Percentiles rank a stretch among this genome's conserved stretches.
These are phyloP conservation scores for Jimgerdemannia flammicorona DNA, from an alignment of 192 early-diverging fungal species.

Conservation along the genomic window DNA sequence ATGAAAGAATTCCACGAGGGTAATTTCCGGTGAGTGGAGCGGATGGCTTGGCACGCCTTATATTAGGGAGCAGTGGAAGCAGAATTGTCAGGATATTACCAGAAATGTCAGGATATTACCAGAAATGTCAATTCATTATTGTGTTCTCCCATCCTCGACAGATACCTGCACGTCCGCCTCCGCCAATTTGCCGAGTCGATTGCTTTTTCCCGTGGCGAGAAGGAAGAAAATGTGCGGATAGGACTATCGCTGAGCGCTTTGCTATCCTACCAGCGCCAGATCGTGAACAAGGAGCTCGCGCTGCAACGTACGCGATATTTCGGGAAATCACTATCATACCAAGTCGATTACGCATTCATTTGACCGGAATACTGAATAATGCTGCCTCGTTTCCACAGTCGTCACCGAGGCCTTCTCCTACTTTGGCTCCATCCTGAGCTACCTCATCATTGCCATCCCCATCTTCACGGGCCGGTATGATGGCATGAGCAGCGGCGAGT, in stretches of 20 bases:
- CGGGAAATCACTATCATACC: background rate
- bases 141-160: slow-evolving; percentile 3
- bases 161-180: slow-evolving; percentile 66
- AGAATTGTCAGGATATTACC: background rate
- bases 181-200: slow-evolving; percentile 76
- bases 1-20: slow-evolving; percentile 77
- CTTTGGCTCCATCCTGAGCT: slow-evolving; percentile 75
- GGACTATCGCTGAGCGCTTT: slow-evolving; percentile 51
- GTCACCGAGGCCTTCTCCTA: slow-evolving; percentile 67
- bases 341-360: background rate
- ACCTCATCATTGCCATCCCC: slow-evolving; percentile 76
- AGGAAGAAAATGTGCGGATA: slow-evolving; percentile 52
- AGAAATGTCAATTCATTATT: background rate
- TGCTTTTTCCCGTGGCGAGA: slow-evolving; percentile 78
- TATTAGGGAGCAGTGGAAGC: background rate
- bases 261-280: slow-evolving; percentile 45
- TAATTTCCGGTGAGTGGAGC: slow-evolving; percentile 54
- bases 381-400: slow-evolving; percentile 19
- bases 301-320: slow-evolving; percentile 31
- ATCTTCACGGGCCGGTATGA: slow-evolving; percentile 82
- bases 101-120: too few relatives aligned
- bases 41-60: background rate
- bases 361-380: background rate
- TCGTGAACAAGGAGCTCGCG: slow-evolving; percentile 52
- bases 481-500: slow-evolving; percentile 56